Evolutionary conservation across 2,329 filamentous ascomycete genomes (phyloP).

Genomic region (Fusarium staphyleae): DNA sequence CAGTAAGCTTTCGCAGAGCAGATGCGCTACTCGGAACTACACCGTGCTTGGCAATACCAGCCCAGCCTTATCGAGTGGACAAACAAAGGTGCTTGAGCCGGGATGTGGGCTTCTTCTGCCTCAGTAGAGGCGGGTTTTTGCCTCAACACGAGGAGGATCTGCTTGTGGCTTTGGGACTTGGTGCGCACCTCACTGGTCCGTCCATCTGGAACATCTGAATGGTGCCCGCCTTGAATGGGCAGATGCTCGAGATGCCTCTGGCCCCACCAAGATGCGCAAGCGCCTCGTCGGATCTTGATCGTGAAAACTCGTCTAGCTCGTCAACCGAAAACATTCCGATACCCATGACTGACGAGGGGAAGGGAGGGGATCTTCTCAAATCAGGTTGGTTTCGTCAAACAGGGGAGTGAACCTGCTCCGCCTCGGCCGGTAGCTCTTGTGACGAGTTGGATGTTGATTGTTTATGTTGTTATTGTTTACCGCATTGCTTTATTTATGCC

Average conservation of each 20-base stretch:
- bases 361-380: slow-evolving; percentile 18
- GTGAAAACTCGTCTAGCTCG: slow-evolving; percentile 31
- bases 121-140: slow-evolving; percentile 26
- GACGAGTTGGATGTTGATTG: not conserved
- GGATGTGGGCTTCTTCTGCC: slow-evolving; percentile 21
- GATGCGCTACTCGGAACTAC: not conserved
- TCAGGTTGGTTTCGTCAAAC: slow-evolving; percentile 28
- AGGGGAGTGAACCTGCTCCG: slow-evolving; percentile 28
- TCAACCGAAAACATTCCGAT: slow-evolving; percentile 33
- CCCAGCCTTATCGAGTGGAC: slow-evolving; percentile 27
- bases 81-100: slow-evolving; percentile 14
- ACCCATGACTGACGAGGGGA: slow-evolving; percentile 28
- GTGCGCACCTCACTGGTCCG: slow-evolving; percentile 33
- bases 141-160: slow-evolving; percentile 38
- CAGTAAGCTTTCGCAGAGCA: slow-evolving; percentile 26
- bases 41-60: slow-evolving; percentile 23
- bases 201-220: slow-evolving; percentile 38
- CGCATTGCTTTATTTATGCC: slow-evolving; percentile 11
- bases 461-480: slow-evolving; percentile 11
- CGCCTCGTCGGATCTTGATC: slow-evolving; percentile 41
- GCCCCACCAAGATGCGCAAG: slow-evolving; percentile 39
- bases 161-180: slow-evolving; percentile 26
- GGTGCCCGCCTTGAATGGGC: slow-evolving; percentile 38
- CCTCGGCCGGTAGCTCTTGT: slow-evolving; percentile 1
- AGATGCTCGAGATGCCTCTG: slow-evolving; percentile 19